Evolutionary conservation across 257 asterid species (phyloP), one percentile per base, ranked within the genome.

Genomic region (Ocimum tenuiflorum): DNA sequence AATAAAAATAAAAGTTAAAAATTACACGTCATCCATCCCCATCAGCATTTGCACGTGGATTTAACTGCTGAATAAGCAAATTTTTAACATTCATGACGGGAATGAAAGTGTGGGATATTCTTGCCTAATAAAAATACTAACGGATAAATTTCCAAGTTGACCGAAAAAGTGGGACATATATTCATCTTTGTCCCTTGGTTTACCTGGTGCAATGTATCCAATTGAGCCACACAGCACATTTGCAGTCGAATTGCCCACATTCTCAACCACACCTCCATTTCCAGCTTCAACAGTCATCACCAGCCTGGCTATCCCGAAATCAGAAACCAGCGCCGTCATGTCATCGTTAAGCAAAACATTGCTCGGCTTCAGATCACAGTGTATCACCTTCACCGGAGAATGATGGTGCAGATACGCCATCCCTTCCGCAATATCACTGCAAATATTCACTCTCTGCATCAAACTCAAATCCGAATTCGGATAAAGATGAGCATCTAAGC

Each of bases 121-220:
- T n/a, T n/a, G n/a, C n/a, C n/a, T n/a, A n/a, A n/a, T n/a, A n/a
- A n/a, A n/a, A n/a, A n/a, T n/a, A n/a, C n/a, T n/a, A n/a, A n/a
- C n/a, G n/a, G n/a, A n/a, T n/a, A n/a, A n/a, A n/a, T n/a, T n/a
- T n/a, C n/a, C n/a, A n/a, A n/a, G n/a, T n/a, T n/a, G n/a, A n/a
- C n/a, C n/a, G n/a, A n/a, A n/a, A n/a, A n/a, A n/a, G n/a, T n/a
- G n/a, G n/a, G n/a, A n/a, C n/a, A n/a, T n/a, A n/a, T n/a, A n/a
- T n/a, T n/a, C n/a, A n/a, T n/a, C n/a, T n/a, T n/a, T n/a, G n/a
- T n/a, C n/a, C n/a, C 4, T 27, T 27, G 4, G 4, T 1, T 27
- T 69, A 80, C 86, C 86, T 75, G 89, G 86, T 60, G 84, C 84
- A 31, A 83, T 80, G 50, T 83, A 80, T 53, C 86, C 89, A 36